phyloP scores from a whole-genome alignment of 1,284 basidiomycete species.

The Rhodotorula sp. region DNA sequence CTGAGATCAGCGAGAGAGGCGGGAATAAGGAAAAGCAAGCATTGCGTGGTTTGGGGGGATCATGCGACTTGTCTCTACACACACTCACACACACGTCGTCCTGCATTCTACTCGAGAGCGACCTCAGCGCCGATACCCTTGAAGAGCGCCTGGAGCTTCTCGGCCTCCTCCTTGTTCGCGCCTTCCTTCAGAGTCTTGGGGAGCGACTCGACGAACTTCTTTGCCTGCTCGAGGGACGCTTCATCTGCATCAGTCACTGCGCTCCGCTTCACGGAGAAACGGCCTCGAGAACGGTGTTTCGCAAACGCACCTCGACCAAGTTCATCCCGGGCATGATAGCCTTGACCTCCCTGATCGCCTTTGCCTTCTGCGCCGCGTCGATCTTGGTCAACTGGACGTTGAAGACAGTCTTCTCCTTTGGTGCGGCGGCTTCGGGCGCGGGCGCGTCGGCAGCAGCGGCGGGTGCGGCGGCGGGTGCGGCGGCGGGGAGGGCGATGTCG shows the following conservation, averaged over 20 bases:
- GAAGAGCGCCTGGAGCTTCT: constrained; percentile 90
- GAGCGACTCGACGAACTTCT: constrained; percentile 97
- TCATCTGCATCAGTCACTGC: neutral
- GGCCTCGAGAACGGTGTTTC: neutral
- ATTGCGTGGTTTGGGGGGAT: neutral
- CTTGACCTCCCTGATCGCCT: constrained; percentile 98
- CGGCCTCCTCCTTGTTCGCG: constrained; percentile 93
- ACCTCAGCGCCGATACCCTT: constrained; percentile 86
- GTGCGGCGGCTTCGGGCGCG: constrained; percentile 52
- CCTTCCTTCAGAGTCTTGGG: constrained; percentile 96
- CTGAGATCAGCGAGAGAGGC: neutral
- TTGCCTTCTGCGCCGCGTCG: constrained; percentile 85
- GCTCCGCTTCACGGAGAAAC: neutral
- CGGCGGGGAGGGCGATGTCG: constrained; percentile 90
- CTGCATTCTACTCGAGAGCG: constrained; percentile 50
- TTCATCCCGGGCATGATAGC: constrained; percentile 89
- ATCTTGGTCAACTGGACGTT: constrained; percentile 92
- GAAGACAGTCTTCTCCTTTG: constrained; percentile 98
- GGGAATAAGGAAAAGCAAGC: neutral
- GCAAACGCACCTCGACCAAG: constrained; percentile 78
- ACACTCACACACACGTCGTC: neutral
- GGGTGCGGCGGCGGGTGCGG: constrained; percentile 60
- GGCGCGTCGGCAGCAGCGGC: constrained; percentile 62
- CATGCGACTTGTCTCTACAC: neutral
- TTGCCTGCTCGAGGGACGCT: constrained; percentile 62